Evolutionary conservation across 2,329 filamentous ascomycete species (phyloP), one percentile per base, ranked within the genome.

Genomic region (Ophiostoma piceae): DNA sequence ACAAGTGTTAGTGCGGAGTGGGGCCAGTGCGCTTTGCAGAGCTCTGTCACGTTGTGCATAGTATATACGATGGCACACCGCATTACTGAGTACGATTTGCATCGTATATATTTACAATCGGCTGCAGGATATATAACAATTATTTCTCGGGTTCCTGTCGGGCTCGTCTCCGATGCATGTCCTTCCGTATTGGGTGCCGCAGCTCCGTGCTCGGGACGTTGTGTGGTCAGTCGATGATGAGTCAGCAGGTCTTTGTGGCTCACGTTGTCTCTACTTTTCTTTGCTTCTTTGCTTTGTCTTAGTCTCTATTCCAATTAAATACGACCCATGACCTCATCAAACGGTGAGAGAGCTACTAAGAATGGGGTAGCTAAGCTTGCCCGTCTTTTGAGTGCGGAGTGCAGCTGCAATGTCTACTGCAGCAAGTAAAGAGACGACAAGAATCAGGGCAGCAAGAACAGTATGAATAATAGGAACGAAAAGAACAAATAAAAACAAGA

Each of bases 151-250:
- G 43, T 47, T 19, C 2, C 7, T 47, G 16, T 47, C 43, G 43
- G 43, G 43, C 43, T 47, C 43, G 19, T 47, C 16, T 19, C 43
- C 43, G 43, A 47, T 19, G 16, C 16, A 47, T 26, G n/a, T 29
- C 51, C 57, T 62, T 62, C 51, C 51, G 22, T 29, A 12, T 29
- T 12, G n/a, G 26, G 26, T 32, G 26, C 26, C 26, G 26, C 57
- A 29, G 26, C 57, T 35, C 57, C 57, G 57, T 62, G 57, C 57
- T 62, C 57, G 57, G 57, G 57, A 62, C 22, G 51, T 54, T 19
- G 8, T 4, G 26, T 29, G 26, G 1, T 35, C 35, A 35, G 35
- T 35, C 35, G 35, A 35, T 62, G 57, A 14, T 62, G 57, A 62
- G 57, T 35, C 26, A 62, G 26, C 57, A 19, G 12, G 26, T 29